phyloP scores from a whole-genome alignment of 116 monocot genomes.

The Thalassia testudinum region DNA sequence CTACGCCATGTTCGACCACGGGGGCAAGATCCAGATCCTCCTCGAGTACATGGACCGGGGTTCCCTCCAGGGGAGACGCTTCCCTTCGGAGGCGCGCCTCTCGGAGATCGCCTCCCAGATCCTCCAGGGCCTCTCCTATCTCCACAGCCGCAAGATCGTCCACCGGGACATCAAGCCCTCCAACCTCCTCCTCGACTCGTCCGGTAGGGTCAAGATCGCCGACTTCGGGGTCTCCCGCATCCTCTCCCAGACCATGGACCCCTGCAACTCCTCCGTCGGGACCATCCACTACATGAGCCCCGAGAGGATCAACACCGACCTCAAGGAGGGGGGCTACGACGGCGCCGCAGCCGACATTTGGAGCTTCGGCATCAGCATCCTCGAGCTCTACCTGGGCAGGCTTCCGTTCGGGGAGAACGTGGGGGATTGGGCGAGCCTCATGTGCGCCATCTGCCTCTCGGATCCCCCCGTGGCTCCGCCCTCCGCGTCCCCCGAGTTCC shows the following conservation, averaged over 20 bases:
- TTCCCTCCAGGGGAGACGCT: constrained; percentile 16
- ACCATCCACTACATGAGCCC: constrained; percentile 41
- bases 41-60: constrained; percentile 34
- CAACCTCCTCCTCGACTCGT: constrained; percentile 19
- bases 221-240: constrained; percentile 30
- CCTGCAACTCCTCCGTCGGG: constrained; percentile 29
- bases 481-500: constrained; percentile 18
- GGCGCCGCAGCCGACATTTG: constrained; percentile 27
- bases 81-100: constrained; percentile 11
- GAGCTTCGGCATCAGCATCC: constrained; percentile 32
- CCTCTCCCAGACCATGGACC: constrained; percentile 31
- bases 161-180: constrained; percentile 41
- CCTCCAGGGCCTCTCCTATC: constrained; percentile 22
- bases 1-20: constrained; percentile 25
- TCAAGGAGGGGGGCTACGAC: constrained; percentile 21
- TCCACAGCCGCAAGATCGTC: constrained; percentile 26
- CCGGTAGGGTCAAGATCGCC: constrained; percentile 22
- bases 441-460: constrained; percentile 20
- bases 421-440: constrained; percentile 27
- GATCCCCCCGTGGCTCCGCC: constrained; percentile 20
- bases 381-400: constrained; percentile 23
- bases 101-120: constrained; percentile 20
- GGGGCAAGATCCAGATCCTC: constrained; percentile 25
- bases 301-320: constrained; percentile 33
- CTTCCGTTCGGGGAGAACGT: constrained; percentile 20